A percentile compares a stretch with the other conserved stretches of the same genome.
Evolutionary conservation across 2,329 filamentous ascomycete species (phyloP).

Genomic region (Colletotrichum australisinense): DNA sequence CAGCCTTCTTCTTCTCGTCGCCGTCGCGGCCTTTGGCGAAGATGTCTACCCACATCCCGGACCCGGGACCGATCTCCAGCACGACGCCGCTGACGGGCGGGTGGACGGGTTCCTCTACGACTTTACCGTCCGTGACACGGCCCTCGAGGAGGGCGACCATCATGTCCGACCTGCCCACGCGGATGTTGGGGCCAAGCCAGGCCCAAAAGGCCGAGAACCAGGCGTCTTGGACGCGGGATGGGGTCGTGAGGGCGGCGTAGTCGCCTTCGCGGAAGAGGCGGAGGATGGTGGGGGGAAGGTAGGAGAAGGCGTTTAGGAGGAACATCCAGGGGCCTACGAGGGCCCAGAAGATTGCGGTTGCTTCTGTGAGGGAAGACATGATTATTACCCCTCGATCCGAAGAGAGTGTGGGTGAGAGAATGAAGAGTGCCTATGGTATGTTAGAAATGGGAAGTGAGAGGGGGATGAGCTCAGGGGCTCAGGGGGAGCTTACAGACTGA

Average conservation of each 20-base stretch:
- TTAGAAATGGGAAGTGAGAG: not conserved
- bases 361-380: slow-evolving; percentile 41
- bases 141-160: slow-evolving; percentile 68
- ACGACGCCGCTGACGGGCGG: slow-evolving; percentile 61
- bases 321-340: slow-evolving; percentile 65
- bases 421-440: not conserved
- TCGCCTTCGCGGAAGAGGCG: slow-evolving; percentile 51
- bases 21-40: slow-evolving; percentile 47
- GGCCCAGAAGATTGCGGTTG: slow-evolving; percentile 39
- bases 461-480: not conserved
- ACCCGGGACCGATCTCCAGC: slow-evolving; percentile 72
- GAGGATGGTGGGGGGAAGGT: slow-evolving; percentile 63
- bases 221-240: slow-evolving; percentile 53
- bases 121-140: slow-evolving; percentile 50
- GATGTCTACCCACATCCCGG: slow-evolving; percentile 69
- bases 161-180: slow-evolving; percentile 50
- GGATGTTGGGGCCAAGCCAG: slow-evolving; percentile 61
- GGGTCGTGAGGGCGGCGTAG: slow-evolving; percentile 53
- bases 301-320: slow-evolving; percentile 58
- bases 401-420: not conserved
- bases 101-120: slow-evolving; percentile 46
- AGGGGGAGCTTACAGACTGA: too few species aligned
- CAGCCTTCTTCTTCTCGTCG: not conserved
- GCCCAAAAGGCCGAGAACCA: slow-evolving; percentile 75
- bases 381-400: not conserved